Conservation (phyloP, 768 basidiomycete genomes). For the Tylopilus rubrobrunneus region DNA sequence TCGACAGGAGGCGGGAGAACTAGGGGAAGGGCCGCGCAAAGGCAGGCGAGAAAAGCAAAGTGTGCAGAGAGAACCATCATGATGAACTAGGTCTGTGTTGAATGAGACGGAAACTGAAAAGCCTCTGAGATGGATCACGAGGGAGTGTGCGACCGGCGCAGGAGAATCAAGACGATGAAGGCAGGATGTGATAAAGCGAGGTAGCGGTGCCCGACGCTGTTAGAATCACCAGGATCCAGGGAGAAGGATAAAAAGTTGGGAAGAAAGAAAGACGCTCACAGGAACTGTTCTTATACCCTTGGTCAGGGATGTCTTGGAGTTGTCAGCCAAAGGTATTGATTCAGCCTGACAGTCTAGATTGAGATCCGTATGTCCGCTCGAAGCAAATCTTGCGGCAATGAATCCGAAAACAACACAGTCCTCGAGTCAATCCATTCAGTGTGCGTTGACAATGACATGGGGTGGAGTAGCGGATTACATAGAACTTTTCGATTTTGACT, state of each 20-base stretch:
- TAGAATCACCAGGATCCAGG: constrained; percentile 55
- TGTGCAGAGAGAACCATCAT: constrained; percentile 52
- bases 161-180: constrained; percentile 18
- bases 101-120: neutral
- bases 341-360: constrained; percentile 7
- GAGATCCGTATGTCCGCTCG: neutral
- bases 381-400: neutral
- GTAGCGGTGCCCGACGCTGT: constrained; percentile 14
- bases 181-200: constrained; percentile 16
- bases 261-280: constrained; percentile 22
- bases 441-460: neutral
- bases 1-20: constrained; percentile 30
- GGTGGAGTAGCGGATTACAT: no score
- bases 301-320: constrained; percentile 10
- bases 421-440: neutral
- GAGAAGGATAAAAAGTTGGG: constrained; percentile 35
- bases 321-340: constrained; percentile 16
- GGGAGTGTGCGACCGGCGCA: constrained; percentile 24
- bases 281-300: constrained; percentile 19
- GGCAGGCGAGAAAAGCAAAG: constrained; percentile 44
- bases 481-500: neutral
- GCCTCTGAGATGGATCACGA: constrained; percentile 11
- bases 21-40: constrained; percentile 41
- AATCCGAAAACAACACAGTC: no score
- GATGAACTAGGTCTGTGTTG: constrained; percentile 14